These are phyloP conservation scores for Exophiala alcalophila DNA, from an alignment of 2,329 filamentous ascomycete species.

Conservation along the genomic window DNA sequence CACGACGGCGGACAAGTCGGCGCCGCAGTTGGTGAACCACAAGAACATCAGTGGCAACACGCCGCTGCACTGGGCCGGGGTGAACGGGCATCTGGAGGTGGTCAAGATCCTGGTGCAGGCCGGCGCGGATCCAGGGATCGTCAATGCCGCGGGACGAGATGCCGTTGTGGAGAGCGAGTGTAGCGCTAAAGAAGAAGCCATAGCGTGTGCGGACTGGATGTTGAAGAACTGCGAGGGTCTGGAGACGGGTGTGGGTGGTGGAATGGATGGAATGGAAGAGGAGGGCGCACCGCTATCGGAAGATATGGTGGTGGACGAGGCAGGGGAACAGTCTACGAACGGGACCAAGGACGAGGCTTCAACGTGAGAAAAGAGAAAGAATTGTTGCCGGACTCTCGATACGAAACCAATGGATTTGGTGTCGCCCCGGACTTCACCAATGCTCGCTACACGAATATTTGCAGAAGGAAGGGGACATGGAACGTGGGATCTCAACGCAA, in stretches of 20 bases:
- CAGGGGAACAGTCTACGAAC: neutral
- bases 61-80: conserved; percentile 85
- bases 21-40: conserved; percentile 39
- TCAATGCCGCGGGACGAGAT: conserved; percentile 81
- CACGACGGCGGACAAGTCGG: conserved; percentile 32
- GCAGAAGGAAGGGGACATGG: neutral
- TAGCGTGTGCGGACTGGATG: conserved; percentile 31
- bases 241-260: conserved; percentile 22
- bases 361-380: no score
- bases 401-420: no score
- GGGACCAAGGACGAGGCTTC: conserved; percentile 5
- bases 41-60: conserved; percentile 85
- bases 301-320: conserved; percentile 1
- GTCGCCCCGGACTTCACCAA: no score
- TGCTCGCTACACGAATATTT: no score
- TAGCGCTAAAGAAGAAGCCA: conserved; percentile 23
- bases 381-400: no score
- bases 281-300: conserved; percentile 4
- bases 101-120: conserved; percentile 73
- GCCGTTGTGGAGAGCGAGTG: conserved; percentile 71
- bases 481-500: neutral
- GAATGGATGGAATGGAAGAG: conserved; percentile 1
- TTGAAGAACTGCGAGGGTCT: conserved; percentile 30
- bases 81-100: conserved; percentile 79
- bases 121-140: conserved; percentile 72